These are phyloP conservation scores for Coemansia sp. DNA, from an alignment of 371 early-diverging fungal species.

Conservation along the genomic window DNA sequence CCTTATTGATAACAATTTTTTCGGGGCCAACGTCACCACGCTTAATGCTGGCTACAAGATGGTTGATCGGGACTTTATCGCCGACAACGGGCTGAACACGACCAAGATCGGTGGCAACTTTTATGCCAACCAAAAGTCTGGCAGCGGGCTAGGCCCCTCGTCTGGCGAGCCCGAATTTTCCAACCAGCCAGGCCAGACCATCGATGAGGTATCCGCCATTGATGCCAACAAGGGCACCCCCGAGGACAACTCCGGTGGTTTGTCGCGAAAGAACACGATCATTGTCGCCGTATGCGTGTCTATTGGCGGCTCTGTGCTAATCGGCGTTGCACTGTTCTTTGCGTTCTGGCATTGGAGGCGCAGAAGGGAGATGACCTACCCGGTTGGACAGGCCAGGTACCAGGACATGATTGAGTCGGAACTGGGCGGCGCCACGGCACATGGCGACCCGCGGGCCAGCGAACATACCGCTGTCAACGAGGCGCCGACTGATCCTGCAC, in stretches of 20 bases:
- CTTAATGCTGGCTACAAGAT: too few relatives aligned
- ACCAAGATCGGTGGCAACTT: not conserved
- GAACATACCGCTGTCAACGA: too few relatives aligned
- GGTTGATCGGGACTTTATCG: too few relatives aligned
- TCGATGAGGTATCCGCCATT: not conserved
- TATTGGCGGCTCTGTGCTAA: not conserved
- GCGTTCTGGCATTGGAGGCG: slow-evolving; percentile 4
- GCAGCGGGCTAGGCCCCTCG: not conserved
- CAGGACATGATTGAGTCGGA: slow-evolving; percentile 15
- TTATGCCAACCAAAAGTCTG: not conserved
- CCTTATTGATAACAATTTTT: not conserved
- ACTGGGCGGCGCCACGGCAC: slow-evolving; percentile 15
- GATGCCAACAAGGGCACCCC: not conserved
- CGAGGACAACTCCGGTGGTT: not conserved
- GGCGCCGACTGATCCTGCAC: too few relatives aligned
- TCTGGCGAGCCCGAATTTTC: too few relatives aligned
- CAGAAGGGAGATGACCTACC: slow-evolving; percentile 3
- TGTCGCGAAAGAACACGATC: not conserved
- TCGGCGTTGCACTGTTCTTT: slow-evolving; percentile 5
- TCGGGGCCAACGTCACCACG: not conserved
- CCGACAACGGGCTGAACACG: too few relatives aligned
- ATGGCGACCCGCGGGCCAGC: not conserved
- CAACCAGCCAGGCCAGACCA: too few relatives aligned
- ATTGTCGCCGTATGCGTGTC: not conserved
- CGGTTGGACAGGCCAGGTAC: slow-evolving; percentile 1